Conservation (phyloP, 2,329 filamentous ascomycete genomes). For the Alternaria brassicae region DNA sequence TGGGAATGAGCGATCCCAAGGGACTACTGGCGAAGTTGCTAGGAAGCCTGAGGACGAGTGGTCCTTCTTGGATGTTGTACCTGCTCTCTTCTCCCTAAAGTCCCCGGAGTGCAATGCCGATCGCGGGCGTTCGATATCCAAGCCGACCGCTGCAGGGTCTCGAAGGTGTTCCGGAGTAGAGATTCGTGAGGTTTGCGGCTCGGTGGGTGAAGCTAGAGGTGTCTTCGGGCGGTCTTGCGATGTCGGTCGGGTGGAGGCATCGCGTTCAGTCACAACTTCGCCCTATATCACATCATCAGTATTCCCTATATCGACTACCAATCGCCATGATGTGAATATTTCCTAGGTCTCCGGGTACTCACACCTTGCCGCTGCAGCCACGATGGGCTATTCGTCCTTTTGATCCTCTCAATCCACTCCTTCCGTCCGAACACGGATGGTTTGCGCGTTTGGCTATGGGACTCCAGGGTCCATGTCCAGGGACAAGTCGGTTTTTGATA, state of each 20-base stretch:
- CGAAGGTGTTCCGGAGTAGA: slow-evolving; percentile 35
- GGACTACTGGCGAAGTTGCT: slow-evolving; percentile 62
- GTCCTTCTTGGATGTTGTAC: slow-evolving; percentile 21
- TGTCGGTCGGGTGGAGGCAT: slow-evolving; percentile 23
- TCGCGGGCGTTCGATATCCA: slow-evolving; percentile 78
- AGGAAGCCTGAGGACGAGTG: slow-evolving; percentile 27
- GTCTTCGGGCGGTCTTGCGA: slow-evolving; percentile 41
- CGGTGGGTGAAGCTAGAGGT: slow-evolving; percentile 46
- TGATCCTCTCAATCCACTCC: slow-evolving; percentile 83
- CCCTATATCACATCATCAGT: slow-evolving; percentile 31
- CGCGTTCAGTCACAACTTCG: slow-evolving; percentile 18
- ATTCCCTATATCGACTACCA: neutral
- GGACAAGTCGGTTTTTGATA: slow-evolving; percentile 5
- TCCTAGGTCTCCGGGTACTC: slow-evolving; percentile 18
- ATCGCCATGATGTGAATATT: neutral
- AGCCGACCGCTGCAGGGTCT: slow-evolving; percentile 42
- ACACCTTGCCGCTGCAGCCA: slow-evolving; percentile 70
- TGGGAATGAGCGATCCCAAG: slow-evolving; percentile 62
- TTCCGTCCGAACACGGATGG: slow-evolving; percentile 64
- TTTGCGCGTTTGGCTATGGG: slow-evolving; percentile 32
- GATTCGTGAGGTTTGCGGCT: slow-evolving; percentile 46
- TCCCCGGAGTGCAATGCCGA: slow-evolving; percentile 73
- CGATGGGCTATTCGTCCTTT: slow-evolving; percentile 76
- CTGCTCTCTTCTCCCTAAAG: slow-evolving; percentile 60
- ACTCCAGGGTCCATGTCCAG: slow-evolving; percentile 20